A percentile compares a stretch with the other conserved stretches of the same genome.
phyloP scores from a whole-genome alignment of 257 asterid species.

The Scutellaria minor region DNA sequence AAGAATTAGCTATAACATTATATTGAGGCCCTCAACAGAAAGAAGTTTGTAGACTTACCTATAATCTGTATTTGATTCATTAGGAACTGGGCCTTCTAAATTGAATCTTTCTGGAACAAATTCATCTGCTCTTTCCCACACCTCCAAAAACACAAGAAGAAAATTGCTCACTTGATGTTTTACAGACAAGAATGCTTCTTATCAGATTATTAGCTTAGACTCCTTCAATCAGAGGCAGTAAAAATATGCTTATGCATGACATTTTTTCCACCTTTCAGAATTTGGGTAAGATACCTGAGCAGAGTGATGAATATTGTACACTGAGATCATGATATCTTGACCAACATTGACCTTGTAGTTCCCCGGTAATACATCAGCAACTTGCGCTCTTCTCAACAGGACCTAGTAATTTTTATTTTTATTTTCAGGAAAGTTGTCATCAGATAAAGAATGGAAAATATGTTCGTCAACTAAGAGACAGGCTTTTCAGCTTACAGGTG shows the following conservation, averaged over 20 bases:
- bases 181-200: too few relatives aligned
- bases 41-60: slow-evolving; percentile 48
- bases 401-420: slow-evolving; percentile 51
- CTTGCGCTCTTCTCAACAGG: slow-evolving; percentile 83
- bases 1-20: slow-evolving; percentile 14
- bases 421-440: slow-evolving; percentile 10
- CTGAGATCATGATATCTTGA: slow-evolving; percentile 98
- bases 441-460: slow-evolving; percentile 16
- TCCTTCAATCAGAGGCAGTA: too few relatives aligned
- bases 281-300: slow-evolving; percentile 45
- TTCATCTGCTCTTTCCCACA: slow-evolving; percentile 93
- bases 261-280: too few relatives aligned
- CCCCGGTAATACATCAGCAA: slow-evolving; percentile 84
- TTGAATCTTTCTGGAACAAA: slow-evolving; percentile 85
- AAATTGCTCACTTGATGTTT: background rate
- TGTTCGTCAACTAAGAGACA: slow-evolving; percentile 8
- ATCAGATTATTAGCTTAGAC: too few relatives aligned
- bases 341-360: slow-evolving; percentile 87
- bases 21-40: slow-evolving; percentile 3
- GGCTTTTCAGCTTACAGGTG: slow-evolving; percentile 70
- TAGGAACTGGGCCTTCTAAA: slow-evolving; percentile 74
- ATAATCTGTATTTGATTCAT: slow-evolving; percentile 88
- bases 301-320: slow-evolving; percentile 91
- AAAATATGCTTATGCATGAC: too few relatives aligned
- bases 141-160: slow-evolving; percentile 47